phyloP scores from a whole-genome alignment of 225 moss, liverwort and hornwort genomes.

The Physcomitrium patens region DNA sequence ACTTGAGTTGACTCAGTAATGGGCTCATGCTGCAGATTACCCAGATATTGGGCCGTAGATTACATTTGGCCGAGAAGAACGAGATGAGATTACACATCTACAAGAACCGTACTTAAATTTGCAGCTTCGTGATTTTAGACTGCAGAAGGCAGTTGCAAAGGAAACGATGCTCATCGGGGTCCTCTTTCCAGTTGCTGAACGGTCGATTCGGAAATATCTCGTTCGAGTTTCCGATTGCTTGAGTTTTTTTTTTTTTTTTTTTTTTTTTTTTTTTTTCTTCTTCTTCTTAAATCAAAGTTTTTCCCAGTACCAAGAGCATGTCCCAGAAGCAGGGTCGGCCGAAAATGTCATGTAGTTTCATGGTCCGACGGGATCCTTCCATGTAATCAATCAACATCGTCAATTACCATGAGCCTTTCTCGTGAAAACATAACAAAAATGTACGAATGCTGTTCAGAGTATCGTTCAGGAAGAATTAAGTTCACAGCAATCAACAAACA shows the following conservation, averaged over 20 bases:
- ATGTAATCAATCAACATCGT: neutral
- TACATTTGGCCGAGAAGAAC: conserved; percentile 23
- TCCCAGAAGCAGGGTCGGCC: conserved; percentile 69
- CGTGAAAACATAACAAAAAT: neutral
- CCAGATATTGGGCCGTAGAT: neutral
- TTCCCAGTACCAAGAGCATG: conserved; percentile 63
- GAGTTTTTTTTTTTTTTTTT: conserved; percentile 64
- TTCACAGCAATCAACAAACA: neutral
- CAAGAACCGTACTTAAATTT: conserved; percentile 10
- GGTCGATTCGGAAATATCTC: conserved; percentile 16
- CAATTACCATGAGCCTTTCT: neutral
- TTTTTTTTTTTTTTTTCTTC: too few relatives aligned
- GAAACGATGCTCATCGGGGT: neutral
- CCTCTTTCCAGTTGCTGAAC: neutral
- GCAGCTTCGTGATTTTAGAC: conserved; percentile 7
- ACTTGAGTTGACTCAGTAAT: too few relatives aligned
- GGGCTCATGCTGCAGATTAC: neutral
- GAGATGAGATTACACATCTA: conserved; percentile 7
- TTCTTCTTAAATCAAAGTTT: conserved; percentile 52
- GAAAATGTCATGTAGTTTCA: conserved; percentile 83
- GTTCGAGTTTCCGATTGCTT: conserved; percentile 43
- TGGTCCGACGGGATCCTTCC: conserved; percentile 64
- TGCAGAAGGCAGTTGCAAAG: conserved; percentile 22
- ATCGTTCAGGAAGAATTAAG: neutral
- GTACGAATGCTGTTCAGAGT: neutral